Conservation (phyloP, 169 alveolate genomes). For the Plasmodium gonderi region DNA sequence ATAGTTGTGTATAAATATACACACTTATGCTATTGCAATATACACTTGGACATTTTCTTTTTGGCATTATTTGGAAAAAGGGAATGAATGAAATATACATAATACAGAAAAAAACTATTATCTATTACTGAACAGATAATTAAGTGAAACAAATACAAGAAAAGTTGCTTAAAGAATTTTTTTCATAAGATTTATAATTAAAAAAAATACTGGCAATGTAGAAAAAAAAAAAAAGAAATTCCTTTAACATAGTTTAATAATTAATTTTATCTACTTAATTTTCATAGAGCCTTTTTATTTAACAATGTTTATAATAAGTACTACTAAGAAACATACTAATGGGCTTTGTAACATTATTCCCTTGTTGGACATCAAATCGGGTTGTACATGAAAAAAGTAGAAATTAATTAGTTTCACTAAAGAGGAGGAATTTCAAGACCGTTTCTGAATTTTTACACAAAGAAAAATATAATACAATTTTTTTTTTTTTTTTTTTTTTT, state of each 20-base stretch:
- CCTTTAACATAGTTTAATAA: not conserved
- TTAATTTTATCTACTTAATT: not conserved
- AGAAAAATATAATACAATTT: too few relatives aligned
- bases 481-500: not conserved
- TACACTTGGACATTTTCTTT: not conserved
- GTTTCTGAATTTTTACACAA: too few relatives aligned
- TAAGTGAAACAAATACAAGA: not conserved
- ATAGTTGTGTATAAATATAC: not conserved
- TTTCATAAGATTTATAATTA: not conserved
- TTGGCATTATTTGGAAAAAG: not conserved
- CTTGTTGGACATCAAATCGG: not conserved
- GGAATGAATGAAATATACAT: not conserved
- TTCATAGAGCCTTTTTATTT: not conserved
- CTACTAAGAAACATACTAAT: too few relatives aligned
- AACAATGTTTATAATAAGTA: too few relatives aligned
- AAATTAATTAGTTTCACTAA: not conserved
- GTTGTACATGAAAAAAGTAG: not conserved
- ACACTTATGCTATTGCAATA: too few relatives aligned
- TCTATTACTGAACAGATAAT: not conserved
- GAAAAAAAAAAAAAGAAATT: not conserved
- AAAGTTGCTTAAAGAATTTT: not conserved
- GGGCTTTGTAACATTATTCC: not conserved
- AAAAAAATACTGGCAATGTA: not conserved
- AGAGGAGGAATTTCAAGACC: not conserved
- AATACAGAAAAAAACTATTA: not conserved